Percentiles rank a stretch among this genome's conserved stretches.
phyloP scores from a whole-genome alignment of 1,139 yeast species.

The Saccharomyces hybrid region DNA sequence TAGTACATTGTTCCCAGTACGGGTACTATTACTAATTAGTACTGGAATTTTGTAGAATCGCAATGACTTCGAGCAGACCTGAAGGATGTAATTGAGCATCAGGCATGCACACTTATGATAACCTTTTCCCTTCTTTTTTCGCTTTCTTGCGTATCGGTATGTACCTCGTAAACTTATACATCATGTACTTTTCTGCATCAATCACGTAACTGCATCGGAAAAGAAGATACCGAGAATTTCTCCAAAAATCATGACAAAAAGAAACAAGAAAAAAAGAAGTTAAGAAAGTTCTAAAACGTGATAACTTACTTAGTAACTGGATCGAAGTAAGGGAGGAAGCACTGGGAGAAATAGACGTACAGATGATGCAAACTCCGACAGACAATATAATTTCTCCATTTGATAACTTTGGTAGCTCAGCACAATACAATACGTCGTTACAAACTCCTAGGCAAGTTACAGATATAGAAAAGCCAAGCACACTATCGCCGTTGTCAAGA shows the following conservation, averaged over 20 bases:
- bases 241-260: not conserved
- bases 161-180: slow-evolving; percentile 6
- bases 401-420: slow-evolving; percentile 10
- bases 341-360: too few relatives aligned
- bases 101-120: too few relatives aligned
- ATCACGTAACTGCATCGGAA: not conserved
- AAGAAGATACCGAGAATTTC: not conserved
- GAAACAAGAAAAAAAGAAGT: not conserved
- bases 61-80: too few relatives aligned
- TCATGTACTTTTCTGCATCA: slow-evolving; percentile 3
- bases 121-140: not conserved
- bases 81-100: too few relatives aligned
- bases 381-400: slow-evolving; percentile 12
- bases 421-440: not conserved
- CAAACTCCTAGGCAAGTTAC: slow-evolving; percentile 4
- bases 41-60: too few relatives aligned
- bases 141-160: not conserved
- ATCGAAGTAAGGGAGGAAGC: not conserved
- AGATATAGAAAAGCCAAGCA: slow-evolving; percentile 1
- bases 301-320: not conserved
- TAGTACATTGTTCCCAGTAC: too few relatives aligned
- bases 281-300: not conserved
- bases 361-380: slow-evolving; percentile 8
- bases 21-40: too few relatives aligned
- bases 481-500: slow-evolving; percentile 14